Evolutionary conservation across 164 flowering plant species (phyloP).

Genomic region (Liquidambar formosana): DNA sequence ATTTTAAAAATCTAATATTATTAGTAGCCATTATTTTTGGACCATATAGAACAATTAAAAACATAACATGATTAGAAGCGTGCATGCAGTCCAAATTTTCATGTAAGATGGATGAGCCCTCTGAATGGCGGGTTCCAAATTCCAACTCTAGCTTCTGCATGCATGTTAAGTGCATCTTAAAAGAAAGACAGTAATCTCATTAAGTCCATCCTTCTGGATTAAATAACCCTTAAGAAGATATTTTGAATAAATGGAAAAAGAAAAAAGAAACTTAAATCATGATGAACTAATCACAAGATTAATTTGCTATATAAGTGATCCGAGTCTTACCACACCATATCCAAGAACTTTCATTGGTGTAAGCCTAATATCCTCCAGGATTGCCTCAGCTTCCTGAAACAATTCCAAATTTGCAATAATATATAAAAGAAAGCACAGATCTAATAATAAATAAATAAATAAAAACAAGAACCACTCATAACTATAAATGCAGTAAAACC

Average conservation of each 20-base stretch:
- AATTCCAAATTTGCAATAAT: slow-evolving; percentile 14
- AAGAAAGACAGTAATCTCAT: background rate
- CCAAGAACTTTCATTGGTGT: slow-evolving; percentile 66
- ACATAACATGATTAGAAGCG: too few relatives aligned
- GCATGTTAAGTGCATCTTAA: background rate
- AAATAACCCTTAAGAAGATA: background rate
- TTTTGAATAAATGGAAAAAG: background rate
- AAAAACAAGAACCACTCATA: background rate
- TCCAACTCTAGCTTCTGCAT: too few relatives aligned
- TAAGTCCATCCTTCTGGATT: too few relatives aligned
- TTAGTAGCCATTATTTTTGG: too few relatives aligned
- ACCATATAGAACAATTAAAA: background rate
- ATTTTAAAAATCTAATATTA: too few relatives aligned
- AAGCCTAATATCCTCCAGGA: slow-evolving; percentile 75
- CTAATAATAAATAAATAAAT: background rate
- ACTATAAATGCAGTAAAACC: background rate
- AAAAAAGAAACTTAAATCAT: background rate
- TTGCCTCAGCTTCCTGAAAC: slow-evolving; percentile 94
- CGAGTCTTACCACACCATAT: slow-evolving; percentile 65
- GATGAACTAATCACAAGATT: background rate
- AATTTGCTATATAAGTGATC: background rate
- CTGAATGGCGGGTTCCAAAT: too few relatives aligned
- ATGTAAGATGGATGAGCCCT: too few relatives aligned
- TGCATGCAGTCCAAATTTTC: background rate
- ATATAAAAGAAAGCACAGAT: background rate